These are phyloP conservation scores for Rubus parviflorus DNA, from an alignment of 306 rosid genomes.

Conservation along the genomic window DNA sequence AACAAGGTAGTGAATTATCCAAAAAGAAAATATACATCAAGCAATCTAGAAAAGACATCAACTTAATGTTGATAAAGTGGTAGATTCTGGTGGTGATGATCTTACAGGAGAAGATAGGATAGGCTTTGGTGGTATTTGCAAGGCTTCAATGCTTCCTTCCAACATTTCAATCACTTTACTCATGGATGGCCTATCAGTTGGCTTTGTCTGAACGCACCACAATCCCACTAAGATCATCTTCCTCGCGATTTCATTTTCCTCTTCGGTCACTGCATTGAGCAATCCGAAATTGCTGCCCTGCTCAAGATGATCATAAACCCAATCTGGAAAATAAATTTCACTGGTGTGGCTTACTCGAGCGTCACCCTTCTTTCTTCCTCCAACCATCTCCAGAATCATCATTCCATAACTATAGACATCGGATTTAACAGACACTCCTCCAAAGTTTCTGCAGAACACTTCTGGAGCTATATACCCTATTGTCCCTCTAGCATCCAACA, in stretches of 20 bases:
- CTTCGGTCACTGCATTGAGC: neutral
- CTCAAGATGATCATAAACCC: slow-evolving; percentile 31
- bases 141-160: slow-evolving; percentile 27
- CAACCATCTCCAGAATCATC: slow-evolving; percentile 48
- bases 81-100: slow-evolving; percentile 25
- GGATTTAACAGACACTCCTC: slow-evolving; percentile 43
- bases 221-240: slow-evolving; percentile 42
- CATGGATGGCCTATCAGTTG: slow-evolving; percentile 45
- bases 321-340: too few relatives aligned
- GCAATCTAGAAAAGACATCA: neutral
- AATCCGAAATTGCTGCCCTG: slow-evolving; percentile 3
- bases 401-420: slow-evolving; percentile 52
- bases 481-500: slow-evolving; percentile 41
- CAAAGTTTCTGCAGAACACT: slow-evolving; percentile 37
- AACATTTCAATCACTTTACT: slow-evolving; percentile 55
- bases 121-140: slow-evolving; percentile 48
- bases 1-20: too few relatives aligned
- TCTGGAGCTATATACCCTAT: slow-evolving; percentile 46
- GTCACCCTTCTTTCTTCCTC: slow-evolving; percentile 29
- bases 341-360: slow-evolving; percentile 3
- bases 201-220: slow-evolving; percentile 45
- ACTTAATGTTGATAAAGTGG: slow-evolving; percentile 1
- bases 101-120: slow-evolving; percentile 15
- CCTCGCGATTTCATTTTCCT: slow-evolving; percentile 33
- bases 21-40: neutral